Conservation (phyloP, 495 filamentous ascomycete species). For the Xylaria cubensis region DNA sequence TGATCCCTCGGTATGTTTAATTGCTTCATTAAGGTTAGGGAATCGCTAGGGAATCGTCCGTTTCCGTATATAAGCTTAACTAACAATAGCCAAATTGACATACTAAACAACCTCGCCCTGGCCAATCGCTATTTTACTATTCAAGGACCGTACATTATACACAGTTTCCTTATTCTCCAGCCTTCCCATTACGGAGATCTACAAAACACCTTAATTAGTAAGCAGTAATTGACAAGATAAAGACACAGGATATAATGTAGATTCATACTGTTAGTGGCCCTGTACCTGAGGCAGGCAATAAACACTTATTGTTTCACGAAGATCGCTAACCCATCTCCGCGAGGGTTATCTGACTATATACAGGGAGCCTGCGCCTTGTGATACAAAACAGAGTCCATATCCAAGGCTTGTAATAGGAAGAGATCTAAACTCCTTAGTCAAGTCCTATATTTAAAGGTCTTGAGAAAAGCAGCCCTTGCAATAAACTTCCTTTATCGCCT, state of each 20-base stretch:
- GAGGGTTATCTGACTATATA: too few relatives aligned
- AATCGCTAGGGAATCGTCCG: background rate
- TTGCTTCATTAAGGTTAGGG: background rate
- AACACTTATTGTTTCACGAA: too few relatives aligned
- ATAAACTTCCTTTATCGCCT: background rate
- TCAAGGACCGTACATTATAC: background rate
- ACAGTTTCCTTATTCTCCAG: background rate
- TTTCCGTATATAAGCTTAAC: background rate
- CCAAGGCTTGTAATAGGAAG: background rate
- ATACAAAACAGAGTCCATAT: background rate
- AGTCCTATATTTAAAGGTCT: background rate
- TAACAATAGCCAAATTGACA: background rate
- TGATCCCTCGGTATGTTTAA: background rate
- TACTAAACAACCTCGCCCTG: too few relatives aligned
- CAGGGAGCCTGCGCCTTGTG: too few relatives aligned
- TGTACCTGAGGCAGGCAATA: too few relatives aligned
- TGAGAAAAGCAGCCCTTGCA: background rate
- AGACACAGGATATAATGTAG: background rate
- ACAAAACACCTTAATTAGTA: background rate
- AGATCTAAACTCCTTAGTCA: background rate
- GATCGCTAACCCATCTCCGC: too few relatives aligned
- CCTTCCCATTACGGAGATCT: background rate
- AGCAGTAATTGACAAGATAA: background rate
- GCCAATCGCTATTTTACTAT: too few relatives aligned
- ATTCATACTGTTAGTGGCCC: background rate